Percentiles rank a stretch among this genome's conserved stretches.
These are phyloP conservation scores for Leptodontidium sp. DNA, from an alignment of 2,329 filamentous ascomycete species.

Conservation along the genomic window DNA sequence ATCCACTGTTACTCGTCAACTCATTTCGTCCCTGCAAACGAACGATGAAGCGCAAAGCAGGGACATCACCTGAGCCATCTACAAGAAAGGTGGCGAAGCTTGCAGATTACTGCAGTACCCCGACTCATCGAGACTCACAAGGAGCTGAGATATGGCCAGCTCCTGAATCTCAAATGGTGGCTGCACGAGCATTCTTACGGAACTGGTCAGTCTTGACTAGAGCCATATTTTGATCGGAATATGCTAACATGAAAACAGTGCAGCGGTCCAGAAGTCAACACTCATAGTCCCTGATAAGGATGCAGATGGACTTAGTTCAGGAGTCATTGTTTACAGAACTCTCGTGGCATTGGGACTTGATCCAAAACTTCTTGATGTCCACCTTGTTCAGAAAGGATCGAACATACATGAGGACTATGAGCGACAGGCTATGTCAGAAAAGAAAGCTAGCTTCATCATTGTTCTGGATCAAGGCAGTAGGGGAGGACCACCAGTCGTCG, in stretches of 20 bases:
- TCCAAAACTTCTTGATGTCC: constrained; percentile 59
- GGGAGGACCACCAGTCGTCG: constrained; percentile 60
- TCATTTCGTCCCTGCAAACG: neutral
- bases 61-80: neutral
- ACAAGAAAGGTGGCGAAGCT: constrained; percentile 31
- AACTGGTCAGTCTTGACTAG: constrained; percentile 56
- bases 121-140: constrained; percentile 25
- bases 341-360: constrained; percentile 65
- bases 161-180: constrained; percentile 60
- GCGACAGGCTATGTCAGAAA: constrained; percentile 57
- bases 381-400: constrained; percentile 66
- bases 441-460: constrained; percentile 65
- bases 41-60: constrained; percentile 25
- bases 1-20: neutral
- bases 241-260: constrained; percentile 51
- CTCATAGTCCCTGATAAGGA: constrained; percentile 75
- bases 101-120: constrained; percentile 40
- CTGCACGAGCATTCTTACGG: constrained; percentile 62
- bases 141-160: constrained; percentile 65
- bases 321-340: constrained; percentile 68
- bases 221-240: neutral
- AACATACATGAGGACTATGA: constrained; percentile 65
- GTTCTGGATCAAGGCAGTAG: constrained; percentile 72
- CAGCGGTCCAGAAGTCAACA: constrained; percentile 56
- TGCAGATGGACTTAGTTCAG: constrained; percentile 71